phyloP scores from a whole-genome alignment of 257 asterid genomes.

The Gardenia jasminoides region DNA sequence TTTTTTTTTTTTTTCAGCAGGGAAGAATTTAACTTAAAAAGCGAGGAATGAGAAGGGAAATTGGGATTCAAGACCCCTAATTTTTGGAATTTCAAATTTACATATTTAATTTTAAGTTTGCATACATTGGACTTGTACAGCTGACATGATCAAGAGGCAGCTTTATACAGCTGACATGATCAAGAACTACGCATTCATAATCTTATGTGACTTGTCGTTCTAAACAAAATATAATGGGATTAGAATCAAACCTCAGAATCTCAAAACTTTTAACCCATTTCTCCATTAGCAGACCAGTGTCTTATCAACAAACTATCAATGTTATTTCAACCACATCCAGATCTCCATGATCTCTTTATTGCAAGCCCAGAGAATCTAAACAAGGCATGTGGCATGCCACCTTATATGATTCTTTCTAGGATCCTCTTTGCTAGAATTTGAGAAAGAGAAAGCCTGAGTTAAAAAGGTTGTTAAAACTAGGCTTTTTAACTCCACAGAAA shows the following conservation, averaged over 20 bases:
- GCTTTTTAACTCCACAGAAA: constrained; percentile 7
- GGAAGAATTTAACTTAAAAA: too few species aligned
- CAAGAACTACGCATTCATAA: neutral
- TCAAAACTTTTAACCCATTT: neutral
- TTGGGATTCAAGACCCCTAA: too few species aligned
- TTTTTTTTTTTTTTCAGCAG: too few species aligned
- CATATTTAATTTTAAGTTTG: too few species aligned
- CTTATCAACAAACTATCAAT: neutral
- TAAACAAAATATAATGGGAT: neutral
- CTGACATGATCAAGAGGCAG: neutral
- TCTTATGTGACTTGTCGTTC: neutral
- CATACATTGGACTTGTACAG: too few species aligned
- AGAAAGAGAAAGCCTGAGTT: neutral
- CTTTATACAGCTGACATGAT: neutral
- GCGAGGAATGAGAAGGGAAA: too few species aligned
- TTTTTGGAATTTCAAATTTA: too few species aligned
- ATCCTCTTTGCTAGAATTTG: neutral
- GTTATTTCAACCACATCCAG: neutral
- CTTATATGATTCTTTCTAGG: constrained; percentile 12
- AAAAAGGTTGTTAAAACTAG: neutral
- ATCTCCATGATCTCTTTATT: neutral
- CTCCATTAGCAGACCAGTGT: neutral
- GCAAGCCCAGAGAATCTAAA: constrained; percentile 6
- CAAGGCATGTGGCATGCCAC: constrained; percentile 21
- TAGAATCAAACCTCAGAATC: neutral